Base-by-base conservation (phyloP, 805 yeast species). In the Lachancea quebecensis region DNA sequence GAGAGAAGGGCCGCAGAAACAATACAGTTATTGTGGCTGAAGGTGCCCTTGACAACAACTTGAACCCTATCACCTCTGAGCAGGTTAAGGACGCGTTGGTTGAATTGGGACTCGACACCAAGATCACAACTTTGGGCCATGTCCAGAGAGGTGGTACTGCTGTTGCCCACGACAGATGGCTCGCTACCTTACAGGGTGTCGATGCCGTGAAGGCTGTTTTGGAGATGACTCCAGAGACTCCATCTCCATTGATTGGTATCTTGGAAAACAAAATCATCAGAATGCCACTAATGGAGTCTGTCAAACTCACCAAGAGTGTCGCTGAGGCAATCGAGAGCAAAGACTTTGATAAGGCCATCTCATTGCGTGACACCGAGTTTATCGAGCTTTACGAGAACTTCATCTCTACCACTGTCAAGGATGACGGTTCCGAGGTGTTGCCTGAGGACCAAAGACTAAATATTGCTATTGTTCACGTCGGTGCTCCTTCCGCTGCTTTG, bases 61-160 rank as follows among this genome's bases (percentile, higher is more conserved):
- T 91, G 62, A 74, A 80, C 47, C 95, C 93, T 38, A 87, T 93
- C 56, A 75, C 90, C 10, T 75, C 95, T 14, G 79, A 80, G 30
- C 79, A 80, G 51, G 98, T 93, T 48, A 82, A 84, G 67, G 79
- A 87, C 42, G 93, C 83, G 14, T 73, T 93, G 48, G 86, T 85
- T 39, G 82, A 81, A 35, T 70, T 93, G 50, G 96, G 96, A 10
- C 75, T 93, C 45, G 99, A 93, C 64, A 91, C 98, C 4, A 81
- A 98, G 65, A 82, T 91, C 57, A 93, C 99, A 35, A 87, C 95
- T 10, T 73, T 93, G 56, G 99, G 99, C 45, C 99, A 93, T 65
- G 97, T 93, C 44, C 99, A 93, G 73, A 80, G 99, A 69, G 99
- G 99, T 71, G 99, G 99, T 67, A 79, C 95, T 38, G 97, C 99